Base-by-base conservation (phyloP, 2,329 filamentous ascomycete genomes). In the Ophiostoma quercus region DNA sequence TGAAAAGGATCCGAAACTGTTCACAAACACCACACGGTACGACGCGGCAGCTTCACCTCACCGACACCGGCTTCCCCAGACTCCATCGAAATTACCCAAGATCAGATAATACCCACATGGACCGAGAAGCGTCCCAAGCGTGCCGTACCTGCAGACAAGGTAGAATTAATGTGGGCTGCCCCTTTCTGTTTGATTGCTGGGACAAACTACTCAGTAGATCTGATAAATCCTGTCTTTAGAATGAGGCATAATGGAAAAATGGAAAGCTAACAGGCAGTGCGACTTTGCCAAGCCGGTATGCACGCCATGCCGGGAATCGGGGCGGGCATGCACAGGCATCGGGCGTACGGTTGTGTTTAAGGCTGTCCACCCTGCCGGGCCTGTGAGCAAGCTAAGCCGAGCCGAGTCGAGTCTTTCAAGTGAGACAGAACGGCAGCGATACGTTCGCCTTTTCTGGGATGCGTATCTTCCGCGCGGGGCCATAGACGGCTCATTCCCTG, bases 231-330 rank as follows among this genome's bases (percentile, higher is more conserved):
- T 19, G 16, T 12, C 39, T 41, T 3, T 14, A 1, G 39, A 12
- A 41, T 14, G 12, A 14, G 8, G 39, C 12, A 3, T 41, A n/a
- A 47, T 47, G 16, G 51, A 25, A 25, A 22, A n/a, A 51, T 14
- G 51, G 14, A 11, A 12, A 3, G 39, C 65, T 47, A 47, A 67
- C 65, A 41, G 22, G 1, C 25, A 70, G 69, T 70, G 69, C 22
- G 69, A 70, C 37, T 39, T 65, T 32, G 69, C 32, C 5, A 41
- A 51, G 57, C 69, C 69, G 1, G 16, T 39, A 5, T 70, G 69
- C 66, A 65, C 66, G 32, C 69, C 54, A 19, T 70, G 69, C 41
- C 60, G 39, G 6, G 12, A 47, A 32, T 22, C 69, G 5, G 41
- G 54, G 1, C 39, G 66, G 19, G 9, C 32, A 19, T 70, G 69